phyloP scores from a whole-genome alignment of 176 grass and related monocot species.

The Oryza punctata region DNA sequence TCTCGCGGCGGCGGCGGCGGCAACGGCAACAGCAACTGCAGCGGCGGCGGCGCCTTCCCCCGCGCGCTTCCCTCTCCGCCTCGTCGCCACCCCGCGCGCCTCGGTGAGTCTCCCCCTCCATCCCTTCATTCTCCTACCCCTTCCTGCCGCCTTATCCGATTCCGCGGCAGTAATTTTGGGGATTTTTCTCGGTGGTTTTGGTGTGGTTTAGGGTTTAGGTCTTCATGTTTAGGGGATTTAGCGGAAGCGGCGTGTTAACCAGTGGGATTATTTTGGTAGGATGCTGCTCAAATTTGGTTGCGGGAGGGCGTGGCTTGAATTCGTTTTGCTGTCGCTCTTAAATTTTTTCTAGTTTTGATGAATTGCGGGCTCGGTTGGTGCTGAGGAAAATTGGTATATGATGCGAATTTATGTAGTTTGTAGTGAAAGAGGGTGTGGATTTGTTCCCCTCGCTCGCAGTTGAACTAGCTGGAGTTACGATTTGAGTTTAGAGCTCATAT shows the following conservation, averaged over 20 bases:
- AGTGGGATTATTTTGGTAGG: neutral
- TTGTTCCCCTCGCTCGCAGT: neutral
- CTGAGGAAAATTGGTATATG: neutral
- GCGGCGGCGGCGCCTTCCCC: slow-evolving; percentile 30
- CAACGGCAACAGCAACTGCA: slow-evolving; percentile 31
- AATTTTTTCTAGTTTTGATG: neutral
- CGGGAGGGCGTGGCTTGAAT: neutral
- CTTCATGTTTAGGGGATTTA: neutral
- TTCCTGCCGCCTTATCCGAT: neutral
- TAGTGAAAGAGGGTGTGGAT: neutral
- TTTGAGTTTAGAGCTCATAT: neutral
- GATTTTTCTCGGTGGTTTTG: neutral
- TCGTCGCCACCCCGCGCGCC: slow-evolving; percentile 9
- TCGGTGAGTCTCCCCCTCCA: slow-evolving; percentile 15
- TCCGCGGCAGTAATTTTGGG: neutral
- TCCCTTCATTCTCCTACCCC: neutral
- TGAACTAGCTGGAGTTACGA: neutral
- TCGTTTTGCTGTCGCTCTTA: neutral
- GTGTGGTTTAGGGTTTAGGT: neutral
- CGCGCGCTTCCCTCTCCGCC: neutral
- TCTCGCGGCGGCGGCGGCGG: slow-evolving; percentile 27
- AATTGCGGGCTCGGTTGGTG: neutral
- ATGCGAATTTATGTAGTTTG: neutral
- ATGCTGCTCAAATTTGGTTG: neutral
- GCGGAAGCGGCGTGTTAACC: neutral